Conservation (phyloP, 225 moss, liverwort and hornwort species). For the Lunularia cruciata region DNA sequence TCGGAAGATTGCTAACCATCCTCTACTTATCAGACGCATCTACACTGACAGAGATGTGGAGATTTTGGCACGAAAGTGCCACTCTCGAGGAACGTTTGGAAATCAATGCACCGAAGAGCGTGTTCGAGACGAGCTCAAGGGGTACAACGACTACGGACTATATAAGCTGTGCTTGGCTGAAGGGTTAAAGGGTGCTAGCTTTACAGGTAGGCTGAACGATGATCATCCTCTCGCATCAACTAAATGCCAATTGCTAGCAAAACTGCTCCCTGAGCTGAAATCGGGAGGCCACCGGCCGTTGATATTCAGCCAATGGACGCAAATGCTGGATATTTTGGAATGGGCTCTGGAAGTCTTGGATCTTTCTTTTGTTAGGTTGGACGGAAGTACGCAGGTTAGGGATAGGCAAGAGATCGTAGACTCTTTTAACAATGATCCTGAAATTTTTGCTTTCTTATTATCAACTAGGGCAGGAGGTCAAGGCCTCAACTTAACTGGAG, state of each 20-base stretch:
- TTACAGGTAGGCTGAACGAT: conserved; percentile 61
- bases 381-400: conserved; percentile 90
- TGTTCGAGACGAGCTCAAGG: conserved; percentile 73
- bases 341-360: conserved; percentile 94
- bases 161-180: conserved; percentile 80
- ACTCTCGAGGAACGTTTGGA: conserved; percentile 82
- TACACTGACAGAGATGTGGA: conserved; percentile 75
- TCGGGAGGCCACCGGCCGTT: conserved; percentile 80
- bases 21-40: conserved; percentile 71
- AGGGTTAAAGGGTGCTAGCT: conserved; percentile 60
- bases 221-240: conserved; percentile 73
- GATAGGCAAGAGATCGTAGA: conserved; percentile 88
- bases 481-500: conserved; percentile 89
- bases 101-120: conserved; percentile 87
- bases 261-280: conserved; percentile 71
- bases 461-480: conserved; percentile 98
- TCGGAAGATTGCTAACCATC: conserved; percentile 95
- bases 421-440: conserved; percentile 74
- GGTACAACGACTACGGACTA: conserved; percentile 78
- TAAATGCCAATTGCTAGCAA: conserved; percentile 81
- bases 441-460: conserved; percentile 78
- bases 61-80: conserved; percentile 67
- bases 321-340: conserved; percentile 93
- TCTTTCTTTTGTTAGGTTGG: conserved; percentile 76
- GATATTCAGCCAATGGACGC: conserved; percentile 99